Conservation (phyloP, 257 asterid species). For the Salvia miltiorrhiza region DNA sequence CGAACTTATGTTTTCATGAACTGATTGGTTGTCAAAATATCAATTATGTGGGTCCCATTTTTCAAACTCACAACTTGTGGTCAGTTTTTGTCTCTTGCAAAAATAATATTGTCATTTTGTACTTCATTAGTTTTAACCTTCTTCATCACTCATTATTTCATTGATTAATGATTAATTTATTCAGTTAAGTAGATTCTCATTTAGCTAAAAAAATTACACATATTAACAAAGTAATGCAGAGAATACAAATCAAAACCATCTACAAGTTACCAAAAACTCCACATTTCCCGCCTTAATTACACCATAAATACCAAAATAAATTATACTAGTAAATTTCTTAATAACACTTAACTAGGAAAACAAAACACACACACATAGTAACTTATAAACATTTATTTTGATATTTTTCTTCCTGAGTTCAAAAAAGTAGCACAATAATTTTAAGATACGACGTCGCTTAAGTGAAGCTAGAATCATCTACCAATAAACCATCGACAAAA, state of each 20-base stretch:
- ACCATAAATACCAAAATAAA: not conserved
- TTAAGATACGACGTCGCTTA: not conserved
- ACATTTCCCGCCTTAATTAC: conserved; percentile 2
- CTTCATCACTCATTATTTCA: not conserved
- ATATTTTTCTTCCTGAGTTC: not conserved
- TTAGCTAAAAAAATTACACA: too few species aligned
- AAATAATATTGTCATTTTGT: not conserved
- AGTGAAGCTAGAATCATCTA: not conserved
- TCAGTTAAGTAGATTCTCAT: not conserved
- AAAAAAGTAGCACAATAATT: not conserved
- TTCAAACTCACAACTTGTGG: not conserved
- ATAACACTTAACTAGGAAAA: not conserved
- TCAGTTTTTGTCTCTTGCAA: not conserved
- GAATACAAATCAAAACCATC: not conserved
- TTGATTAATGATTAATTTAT: not conserved
- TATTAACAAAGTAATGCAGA: too few species aligned
- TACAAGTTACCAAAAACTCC: not conserved
- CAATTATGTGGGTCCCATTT: not conserved
- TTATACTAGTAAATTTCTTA: too few species aligned
- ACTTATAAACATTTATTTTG: not conserved
- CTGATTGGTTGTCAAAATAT: not conserved
- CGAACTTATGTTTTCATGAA: not conserved
- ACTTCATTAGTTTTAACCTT: not conserved
- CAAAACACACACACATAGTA: not conserved
- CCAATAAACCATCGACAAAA: conserved; percentile 29